A percentile compares a stretch with the other conserved stretches of the same genome.
Conservation (phyloP, 106 monocot species). For the Allium sativum region DNA sequence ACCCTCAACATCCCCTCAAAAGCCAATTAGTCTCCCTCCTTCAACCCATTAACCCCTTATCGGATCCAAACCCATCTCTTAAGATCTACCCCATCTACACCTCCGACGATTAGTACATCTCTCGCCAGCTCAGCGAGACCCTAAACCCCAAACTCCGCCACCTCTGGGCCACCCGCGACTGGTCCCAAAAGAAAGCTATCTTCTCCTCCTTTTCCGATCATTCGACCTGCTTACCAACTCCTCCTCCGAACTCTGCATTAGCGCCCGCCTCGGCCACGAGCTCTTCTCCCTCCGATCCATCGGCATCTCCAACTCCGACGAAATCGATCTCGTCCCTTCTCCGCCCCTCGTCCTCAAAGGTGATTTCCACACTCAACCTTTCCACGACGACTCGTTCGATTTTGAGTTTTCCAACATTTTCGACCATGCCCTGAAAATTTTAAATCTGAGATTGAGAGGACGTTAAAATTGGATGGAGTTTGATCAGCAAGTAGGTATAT, state of each 20-base stretch:
- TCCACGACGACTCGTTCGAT: constrained; percentile 49
- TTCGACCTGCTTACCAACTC: constrained; percentile 44
- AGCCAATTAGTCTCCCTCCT: neutral
- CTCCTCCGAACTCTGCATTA: constrained; percentile 71
- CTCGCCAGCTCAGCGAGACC: constrained; percentile 79
- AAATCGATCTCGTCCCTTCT: constrained; percentile 57
- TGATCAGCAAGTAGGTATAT: no score
- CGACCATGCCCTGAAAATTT: constrained; percentile 81
- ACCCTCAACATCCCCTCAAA: constrained; percentile 8
- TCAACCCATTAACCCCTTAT: neutral
- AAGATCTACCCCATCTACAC: constrained; percentile 45
- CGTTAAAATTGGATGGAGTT: constrained; percentile 53
- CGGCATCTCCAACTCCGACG: constrained; percentile 45
- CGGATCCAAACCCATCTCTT: constrained; percentile 9
- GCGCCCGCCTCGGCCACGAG: constrained; percentile 84
- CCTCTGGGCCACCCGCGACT: constrained; percentile 84
- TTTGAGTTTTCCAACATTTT: constrained; percentile 97
- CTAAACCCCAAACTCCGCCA: constrained; percentile 70
- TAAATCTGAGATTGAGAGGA: constrained; percentile 67
- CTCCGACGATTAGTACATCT: constrained; percentile 67
- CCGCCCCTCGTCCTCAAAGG: constrained; percentile 62
- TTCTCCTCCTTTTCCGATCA: constrained; percentile 58
- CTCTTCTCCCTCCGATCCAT: constrained; percentile 48
- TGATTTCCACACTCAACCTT: constrained; percentile 82
- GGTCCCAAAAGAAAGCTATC: constrained; percentile 71